Base-by-base conservation (phyloP, 768 basidiomycete species). In the Hemileccinum rubropunctum region DNA sequence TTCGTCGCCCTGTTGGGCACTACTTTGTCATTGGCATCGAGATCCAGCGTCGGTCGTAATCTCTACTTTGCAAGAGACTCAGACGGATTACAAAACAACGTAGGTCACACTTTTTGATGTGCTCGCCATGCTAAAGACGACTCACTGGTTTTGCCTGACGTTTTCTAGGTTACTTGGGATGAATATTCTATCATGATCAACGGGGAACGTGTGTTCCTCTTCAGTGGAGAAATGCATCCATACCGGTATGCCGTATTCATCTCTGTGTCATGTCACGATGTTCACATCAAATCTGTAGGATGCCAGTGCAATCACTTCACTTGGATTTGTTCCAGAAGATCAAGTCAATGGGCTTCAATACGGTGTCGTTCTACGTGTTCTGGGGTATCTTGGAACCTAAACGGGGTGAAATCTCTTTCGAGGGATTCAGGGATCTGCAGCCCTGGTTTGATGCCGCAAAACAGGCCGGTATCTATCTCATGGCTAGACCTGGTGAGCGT, bases 141-240 rank as follows among this genome's bases (percentile, higher is more conserved):
- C 33, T 59, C 27, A 28, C 33, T 45, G 20, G 15, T 4, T 18
- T 50, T 9, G 11, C 35, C 20, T 15, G 13, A 20, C 8, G 12
- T 46, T 18, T 45, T 37, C 34, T 45, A 64, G 64, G 79, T 82
- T 15, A 76, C 76, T 3, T 85, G 83, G 83, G 83, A 85, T 59
- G 63, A 76, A 40, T 74, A 80, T 49, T 83, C 81, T 1, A 68
- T 84, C 7, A 82, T 72, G 59, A 77, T 85, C 40, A 69, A 76
- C 1, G 81, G 79, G 6, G 79, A 82, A 54, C 72, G 81, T 7
- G 56, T 77, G 20, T 83, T 82, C 65, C 72, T 83, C 38, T 74
- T 81, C 34, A 79, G 78, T 10, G 84, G 82, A 23, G 83, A 86
- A 61, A 69, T 82, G 47, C 82, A 85, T 58, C 76, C 83, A 14